These are phyloP conservation scores for Apiospora phragmitis DNA, from an alignment of 2,329 filamentous ascomycete genomes.

Conservation along the genomic window DNA sequence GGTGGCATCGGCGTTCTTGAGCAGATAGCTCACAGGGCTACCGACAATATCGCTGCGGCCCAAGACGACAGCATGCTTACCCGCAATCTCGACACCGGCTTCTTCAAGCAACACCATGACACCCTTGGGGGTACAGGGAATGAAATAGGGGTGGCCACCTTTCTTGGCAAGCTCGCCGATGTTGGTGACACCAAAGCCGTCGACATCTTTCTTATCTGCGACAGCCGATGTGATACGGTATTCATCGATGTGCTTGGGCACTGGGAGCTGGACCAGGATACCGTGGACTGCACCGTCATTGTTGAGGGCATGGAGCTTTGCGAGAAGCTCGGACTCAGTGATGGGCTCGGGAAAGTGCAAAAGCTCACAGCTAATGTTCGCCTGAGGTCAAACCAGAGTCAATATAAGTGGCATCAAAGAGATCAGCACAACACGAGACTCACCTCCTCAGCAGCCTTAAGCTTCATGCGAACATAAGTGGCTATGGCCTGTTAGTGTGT, in stretches of 20 bases:
- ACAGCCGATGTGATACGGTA: conserved; percentile 89
- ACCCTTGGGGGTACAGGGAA: conserved; percentile 94
- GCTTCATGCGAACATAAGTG: conserved; percentile 99
- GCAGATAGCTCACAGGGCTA: conserved; percentile 91
- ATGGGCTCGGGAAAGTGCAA: conserved; percentile 81
- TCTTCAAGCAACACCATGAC: conserved; percentile 91
- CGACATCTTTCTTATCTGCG: conserved; percentile 92
- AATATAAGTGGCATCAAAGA: background rate
- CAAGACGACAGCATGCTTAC: conserved; percentile 92
- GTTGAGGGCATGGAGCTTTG: conserved; percentile 80
- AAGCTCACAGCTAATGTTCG: conserved; percentile 85
- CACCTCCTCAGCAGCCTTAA: conserved; percentile 85
- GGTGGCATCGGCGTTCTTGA: conserved; percentile 94
- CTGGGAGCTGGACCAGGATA: conserved; percentile 88
- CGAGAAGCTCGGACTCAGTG: conserved; percentile 81
- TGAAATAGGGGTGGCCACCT: conserved; percentile 84
- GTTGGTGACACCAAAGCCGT: conserved; percentile 91
- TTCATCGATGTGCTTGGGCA: conserved; percentile 88
- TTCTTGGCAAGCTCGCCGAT: conserved; percentile 97
- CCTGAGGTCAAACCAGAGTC: conserved; percentile 49
- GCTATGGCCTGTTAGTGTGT: conserved; percentile 45
- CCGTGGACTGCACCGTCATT: conserved; percentile 85
- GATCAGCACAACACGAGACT: conserved; percentile 44
- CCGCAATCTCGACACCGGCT: conserved; percentile 77
- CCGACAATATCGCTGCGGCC: conserved; percentile 97